Evolutionary conservation across 169 alveolate genomes (phyloP).

Genomic region (Cyclospora cayetanensis): DNA sequence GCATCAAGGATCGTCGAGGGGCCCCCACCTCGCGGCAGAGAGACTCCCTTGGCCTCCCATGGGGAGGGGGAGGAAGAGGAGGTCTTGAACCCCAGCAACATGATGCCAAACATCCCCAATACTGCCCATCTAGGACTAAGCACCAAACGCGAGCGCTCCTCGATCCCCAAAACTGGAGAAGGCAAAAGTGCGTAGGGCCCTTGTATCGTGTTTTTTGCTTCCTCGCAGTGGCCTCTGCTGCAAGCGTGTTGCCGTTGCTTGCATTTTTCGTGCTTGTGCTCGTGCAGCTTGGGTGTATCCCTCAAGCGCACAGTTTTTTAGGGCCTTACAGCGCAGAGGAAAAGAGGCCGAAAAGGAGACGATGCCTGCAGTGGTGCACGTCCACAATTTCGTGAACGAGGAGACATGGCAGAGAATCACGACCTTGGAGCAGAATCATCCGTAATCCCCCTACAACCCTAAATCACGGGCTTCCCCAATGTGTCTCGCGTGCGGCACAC

Average conservation of each 20-base stretch:
- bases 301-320: constrained; percentile 87
- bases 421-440: constrained; percentile 82
- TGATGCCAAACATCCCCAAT: constrained; percentile 66
- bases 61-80: constrained; percentile 12
- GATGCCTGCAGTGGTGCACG: constrained; percentile 83
- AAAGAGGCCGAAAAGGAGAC: constrained; percentile 74
- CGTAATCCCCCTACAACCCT: not conserved
- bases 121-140: not conserved
- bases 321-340: constrained; percentile 81
- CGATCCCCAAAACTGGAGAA: constrained; percentile 66
- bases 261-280: not conserved
- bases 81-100: constrained; percentile 46
- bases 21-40: no score
- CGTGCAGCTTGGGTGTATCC: constrained; percentile 84
- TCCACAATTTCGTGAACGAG: constrained; percentile 87
- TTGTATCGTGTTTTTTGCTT: not conserved
- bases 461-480: not conserved
- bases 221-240: not conserved
- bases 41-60: no score
- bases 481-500: not conserved
- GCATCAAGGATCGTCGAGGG: no score
- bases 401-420: constrained; percentile 82
- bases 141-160: not conserved
- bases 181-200: not conserved
- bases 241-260: not conserved